Evolutionary conservation across 805 yeast genomes (phyloP).

Genomic region (Saccharomyces mikatae): DNA sequence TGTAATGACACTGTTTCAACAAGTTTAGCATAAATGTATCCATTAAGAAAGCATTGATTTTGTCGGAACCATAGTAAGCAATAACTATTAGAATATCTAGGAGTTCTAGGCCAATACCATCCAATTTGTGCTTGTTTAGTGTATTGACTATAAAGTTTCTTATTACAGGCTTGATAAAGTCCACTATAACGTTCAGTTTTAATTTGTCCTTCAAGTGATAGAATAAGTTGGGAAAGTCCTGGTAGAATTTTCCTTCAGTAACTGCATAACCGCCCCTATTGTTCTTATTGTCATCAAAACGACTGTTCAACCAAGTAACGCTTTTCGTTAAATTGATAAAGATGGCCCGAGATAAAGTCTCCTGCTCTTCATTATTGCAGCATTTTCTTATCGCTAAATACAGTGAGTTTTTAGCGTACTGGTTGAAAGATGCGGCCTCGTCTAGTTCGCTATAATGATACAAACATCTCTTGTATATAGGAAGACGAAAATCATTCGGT

Average conservation of each 20-base stretch:
- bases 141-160: constrained; percentile 5
- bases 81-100: constrained; percentile 12
- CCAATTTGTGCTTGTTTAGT: constrained; percentile 6
- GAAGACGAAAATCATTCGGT: constrained; percentile 10
- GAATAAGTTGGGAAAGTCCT: constrained; percentile 8
- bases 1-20: neutral
- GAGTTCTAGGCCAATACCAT: constrained; percentile 10
- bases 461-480: constrained; percentile 10
- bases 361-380: constrained; percentile 2
- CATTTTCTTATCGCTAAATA: constrained; percentile 4
- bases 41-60: neutral
- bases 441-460: neutral
- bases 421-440: neutral
- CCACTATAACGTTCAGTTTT: constrained; percentile 7
- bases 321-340: constrained; percentile 5
- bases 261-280: neutral
- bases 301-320: constrained; percentile 1
- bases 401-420: neutral
- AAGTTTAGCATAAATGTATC: neutral
- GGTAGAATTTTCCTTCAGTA: constrained; percentile 4
- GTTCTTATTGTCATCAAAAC: neutral
- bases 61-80: constrained; percentile 1
- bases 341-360: constrained; percentile 2
- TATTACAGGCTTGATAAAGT: constrained; percentile 11
- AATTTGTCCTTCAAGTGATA: constrained; percentile 9